These are phyloP conservation scores for Aspergillus terreus DNA, from an alignment of 2,329 filamentous ascomycete species.

Conservation along the genomic window DNA sequence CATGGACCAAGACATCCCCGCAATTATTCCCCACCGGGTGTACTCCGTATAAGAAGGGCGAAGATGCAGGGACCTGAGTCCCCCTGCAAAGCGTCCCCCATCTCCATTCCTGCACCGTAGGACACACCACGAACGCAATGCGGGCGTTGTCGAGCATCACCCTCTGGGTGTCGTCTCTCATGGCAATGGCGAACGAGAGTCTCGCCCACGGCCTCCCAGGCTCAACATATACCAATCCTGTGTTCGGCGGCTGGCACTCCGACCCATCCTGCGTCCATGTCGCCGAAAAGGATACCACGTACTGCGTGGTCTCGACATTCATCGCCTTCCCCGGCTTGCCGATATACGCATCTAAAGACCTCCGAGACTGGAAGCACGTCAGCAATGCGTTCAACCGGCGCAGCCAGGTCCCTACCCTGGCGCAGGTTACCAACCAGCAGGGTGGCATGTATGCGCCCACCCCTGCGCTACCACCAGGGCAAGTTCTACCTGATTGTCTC, in stretches of 20 bases:
- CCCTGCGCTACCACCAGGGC: slow-evolving; percentile 35
- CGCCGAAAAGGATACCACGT: slow-evolving; percentile 35
- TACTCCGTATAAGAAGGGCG: no score
- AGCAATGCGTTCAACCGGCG: slow-evolving; percentile 23
- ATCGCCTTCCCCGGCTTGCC: slow-evolving; percentile 45
- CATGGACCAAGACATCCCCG: neutral
- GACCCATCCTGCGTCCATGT: slow-evolving; percentile 47
- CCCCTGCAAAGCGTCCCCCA: no score
- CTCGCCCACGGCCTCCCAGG: neutral
- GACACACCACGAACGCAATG: neutral
- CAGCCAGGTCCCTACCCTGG: slow-evolving; percentile 35
- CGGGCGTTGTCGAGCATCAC: neutral
- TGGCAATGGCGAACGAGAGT: neutral
- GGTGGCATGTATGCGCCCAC: slow-evolving; percentile 42
- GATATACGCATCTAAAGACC: slow-evolving; percentile 43
- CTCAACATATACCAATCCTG: slow-evolving; percentile 34
- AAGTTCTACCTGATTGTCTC: slow-evolving; percentile 40
- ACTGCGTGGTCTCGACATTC: slow-evolving; percentile 46
- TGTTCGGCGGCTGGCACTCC: slow-evolving; percentile 46
- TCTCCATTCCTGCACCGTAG: neutral
- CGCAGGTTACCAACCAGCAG: slow-evolving; percentile 12
- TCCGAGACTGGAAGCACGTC: slow-evolving; percentile 22
- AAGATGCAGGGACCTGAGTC: no score
- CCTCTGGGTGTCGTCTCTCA: neutral
- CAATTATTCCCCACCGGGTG: neutral